These are phyloP conservation scores for Parathielavia appendiculata DNA, from an alignment of 495 filamentous ascomycete genomes.

Conservation along the genomic window DNA sequence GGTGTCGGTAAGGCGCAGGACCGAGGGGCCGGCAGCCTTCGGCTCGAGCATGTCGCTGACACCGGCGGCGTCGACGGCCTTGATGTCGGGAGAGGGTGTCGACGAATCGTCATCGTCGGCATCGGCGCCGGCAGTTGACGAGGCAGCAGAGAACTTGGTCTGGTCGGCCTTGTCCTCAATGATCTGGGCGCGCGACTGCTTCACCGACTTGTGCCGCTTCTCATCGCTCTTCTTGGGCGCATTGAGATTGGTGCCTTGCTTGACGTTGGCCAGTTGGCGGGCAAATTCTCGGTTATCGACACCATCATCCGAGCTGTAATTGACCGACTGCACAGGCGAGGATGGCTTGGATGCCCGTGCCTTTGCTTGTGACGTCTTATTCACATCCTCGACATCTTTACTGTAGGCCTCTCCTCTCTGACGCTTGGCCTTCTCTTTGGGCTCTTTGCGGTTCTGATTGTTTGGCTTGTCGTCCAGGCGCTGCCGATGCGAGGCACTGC, in stretches of 20 bases:
- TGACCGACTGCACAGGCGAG: slow-evolving; percentile 14
- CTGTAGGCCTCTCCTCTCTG: slow-evolving; percentile 26
- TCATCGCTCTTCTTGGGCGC: slow-evolving; percentile 55
- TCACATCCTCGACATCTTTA: slow-evolving; percentile 26
- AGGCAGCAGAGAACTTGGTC: slow-evolving; percentile 49
- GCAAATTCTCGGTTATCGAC: slow-evolving; percentile 70
- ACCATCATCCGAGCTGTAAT: slow-evolving; percentile 50
- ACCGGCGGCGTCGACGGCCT: slow-evolving; percentile 51
- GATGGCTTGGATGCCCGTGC: slow-evolving; percentile 22
- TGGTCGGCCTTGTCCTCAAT: slow-evolving; percentile 30
- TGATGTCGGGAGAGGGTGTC: slow-evolving; percentile 54
- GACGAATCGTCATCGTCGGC: slow-evolving; percentile 77
- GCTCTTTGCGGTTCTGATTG: slow-evolving; percentile 33
- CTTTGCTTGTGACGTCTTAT: slow-evolving; percentile 35
- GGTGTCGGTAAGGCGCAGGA: slow-evolving; percentile 67
- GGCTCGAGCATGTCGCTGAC: slow-evolving; percentile 87
- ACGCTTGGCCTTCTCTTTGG: slow-evolving; percentile 33
- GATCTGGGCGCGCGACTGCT: slow-evolving; percentile 49
- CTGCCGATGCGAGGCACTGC: slow-evolving; percentile 17
- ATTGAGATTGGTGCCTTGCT: slow-evolving; percentile 55
- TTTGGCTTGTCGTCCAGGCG: slow-evolving; percentile 36
- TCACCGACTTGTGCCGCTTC: slow-evolving; percentile 55
- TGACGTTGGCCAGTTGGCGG: slow-evolving; percentile 59
- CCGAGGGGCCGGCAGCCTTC: slow-evolving; percentile 59
- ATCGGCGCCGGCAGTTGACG: slow-evolving; percentile 72